Base-by-base conservation (phyloP, 441 rosid genomes). In the Populus hybrid region DNA sequence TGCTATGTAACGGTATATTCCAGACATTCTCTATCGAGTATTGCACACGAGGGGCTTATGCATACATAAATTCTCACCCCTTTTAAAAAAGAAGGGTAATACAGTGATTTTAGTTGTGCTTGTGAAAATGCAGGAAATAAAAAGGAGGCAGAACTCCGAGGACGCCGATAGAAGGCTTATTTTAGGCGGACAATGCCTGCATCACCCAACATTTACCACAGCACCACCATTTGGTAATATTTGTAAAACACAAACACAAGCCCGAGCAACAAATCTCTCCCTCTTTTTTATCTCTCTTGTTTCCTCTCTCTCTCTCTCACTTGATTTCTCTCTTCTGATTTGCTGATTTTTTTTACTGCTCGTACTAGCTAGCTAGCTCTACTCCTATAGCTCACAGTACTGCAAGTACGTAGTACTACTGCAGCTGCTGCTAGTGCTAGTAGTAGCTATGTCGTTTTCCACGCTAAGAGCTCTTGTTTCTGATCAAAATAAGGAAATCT, bases 81-180 rank as follows among this genome's bases (percentile, higher is more conserved):
- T 30, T 30, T 30, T 30, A 30, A 30, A 30, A 3, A 3, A 35
- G 38, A n/a, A 18, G 65, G 24, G 71, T 26, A 7, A 30, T 30
- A 63, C 6, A 4, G n/a, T 38, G 57, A 30, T 30, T 30, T 30
- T 30, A 3, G 38, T 5, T 35, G 1, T 35, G 38, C 7, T 35
- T 35, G 18, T 24, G 26, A 36, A 10, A 28, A 23, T 40, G 78
- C 83, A 88, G 89, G 86, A 69, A 74, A 86, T 35, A 35, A 35
- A 35, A 64, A 79, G 75, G 75, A 75, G 84, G 73, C 32, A 30
- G 32, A 75, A 72, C 42, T 14, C 66, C 72, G 75, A 78, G 34
- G 30, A 24, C 73, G 69, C 75, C 80, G 81, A 79, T 3, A 76
- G 75, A 59, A 68, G 63, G n/a, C 69, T 82, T 76, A 12, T 16